phyloP scores from a whole-genome alignment of 352 stramenopile species.

The Thalassiosira delicatula region DNA sequence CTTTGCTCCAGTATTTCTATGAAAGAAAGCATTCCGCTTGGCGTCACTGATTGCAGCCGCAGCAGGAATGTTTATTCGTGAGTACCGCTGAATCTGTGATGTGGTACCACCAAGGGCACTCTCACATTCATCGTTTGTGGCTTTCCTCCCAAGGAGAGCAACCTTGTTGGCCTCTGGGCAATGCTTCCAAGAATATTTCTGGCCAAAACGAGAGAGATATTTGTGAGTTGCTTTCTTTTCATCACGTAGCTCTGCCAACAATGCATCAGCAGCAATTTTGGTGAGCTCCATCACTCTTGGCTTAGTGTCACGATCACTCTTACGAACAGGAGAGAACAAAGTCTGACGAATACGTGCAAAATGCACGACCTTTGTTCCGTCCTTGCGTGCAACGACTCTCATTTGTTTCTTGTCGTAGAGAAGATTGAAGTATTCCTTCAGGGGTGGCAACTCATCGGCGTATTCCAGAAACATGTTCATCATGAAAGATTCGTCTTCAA shows the following conservation, averaged over 20 bases:
- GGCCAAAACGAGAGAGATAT: slow-evolving; percentile 8
- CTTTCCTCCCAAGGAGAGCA: slow-evolving; percentile 8
- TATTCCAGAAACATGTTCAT: slow-evolving; percentile 16
- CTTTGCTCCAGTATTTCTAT: too few relatives aligned
- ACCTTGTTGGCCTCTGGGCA: neutral
- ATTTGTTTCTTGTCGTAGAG: neutral
- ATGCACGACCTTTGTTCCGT: neutral
- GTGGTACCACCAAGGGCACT: slow-evolving; percentile 14
- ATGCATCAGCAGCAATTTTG: neutral
- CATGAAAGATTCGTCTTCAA: slow-evolving; percentile 33
- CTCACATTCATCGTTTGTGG: slow-evolving; percentile 25
- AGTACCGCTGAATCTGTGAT: neutral
- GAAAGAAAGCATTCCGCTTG: too few relatives aligned
- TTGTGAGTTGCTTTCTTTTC: slow-evolving; percentile 28
- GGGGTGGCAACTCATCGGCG: neutral
- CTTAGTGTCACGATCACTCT: slow-evolving; percentile 11
- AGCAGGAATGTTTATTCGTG: neutral
- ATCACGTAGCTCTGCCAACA: slow-evolving; percentile 19
- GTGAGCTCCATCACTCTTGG: neutral
- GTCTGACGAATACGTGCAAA: neutral
- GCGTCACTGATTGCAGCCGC: neutral
- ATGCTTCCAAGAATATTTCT: slow-evolving; percentile 4
- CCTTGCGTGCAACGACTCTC: slow-evolving; percentile 3
- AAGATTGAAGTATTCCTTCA: slow-evolving; percentile 18
- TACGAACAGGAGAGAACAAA: slow-evolving; percentile 17